phyloP scores from a whole-genome alignment of 306 rosid species.

The Gynostemma pentaphyllum region DNA sequence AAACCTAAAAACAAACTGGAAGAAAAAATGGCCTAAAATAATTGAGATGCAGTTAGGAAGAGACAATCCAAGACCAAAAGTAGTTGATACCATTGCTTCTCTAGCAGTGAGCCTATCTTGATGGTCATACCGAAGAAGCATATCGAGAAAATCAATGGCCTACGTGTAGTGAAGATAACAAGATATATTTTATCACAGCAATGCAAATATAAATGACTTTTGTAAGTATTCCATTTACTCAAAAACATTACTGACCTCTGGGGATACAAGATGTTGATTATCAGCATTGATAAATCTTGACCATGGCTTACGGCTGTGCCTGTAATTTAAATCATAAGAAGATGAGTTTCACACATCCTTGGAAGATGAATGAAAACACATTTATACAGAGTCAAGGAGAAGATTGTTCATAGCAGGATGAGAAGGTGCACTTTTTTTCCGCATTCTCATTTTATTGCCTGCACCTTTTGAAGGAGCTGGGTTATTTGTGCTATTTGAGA shows the following conservation, averaged over 20 bases:
- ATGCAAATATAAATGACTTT: background rate
- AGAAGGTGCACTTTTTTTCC: background rate
- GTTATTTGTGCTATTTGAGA: background rate
- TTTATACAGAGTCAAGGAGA: background rate
- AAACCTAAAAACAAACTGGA: background rate
- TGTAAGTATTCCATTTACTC: background rate
- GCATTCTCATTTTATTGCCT: background rate
- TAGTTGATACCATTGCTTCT: constrained; percentile 74
- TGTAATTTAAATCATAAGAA: constrained; percentile 21
- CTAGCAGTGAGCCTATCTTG: constrained; percentile 91
- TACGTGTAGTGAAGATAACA: constrained; percentile 18
- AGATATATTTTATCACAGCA: background rate
- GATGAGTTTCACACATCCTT: background rate
- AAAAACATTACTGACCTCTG: constrained; percentile 47
- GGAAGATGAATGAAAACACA: background rate
- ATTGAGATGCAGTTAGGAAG: background rate
- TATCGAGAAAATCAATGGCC: constrained; percentile 98
- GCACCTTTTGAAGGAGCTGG: background rate
- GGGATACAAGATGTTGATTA: constrained; percentile 93
- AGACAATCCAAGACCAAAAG: background rate
- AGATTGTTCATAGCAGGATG: background rate
- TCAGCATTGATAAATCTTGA: constrained; percentile 83
- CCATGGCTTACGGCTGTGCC: constrained; percentile 99
- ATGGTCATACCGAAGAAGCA: constrained; percentile 90
- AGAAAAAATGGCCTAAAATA: background rate